Conservation (phyloP, 768 basidiomycete species). For the Stropharia rugosoannulata region DNA sequence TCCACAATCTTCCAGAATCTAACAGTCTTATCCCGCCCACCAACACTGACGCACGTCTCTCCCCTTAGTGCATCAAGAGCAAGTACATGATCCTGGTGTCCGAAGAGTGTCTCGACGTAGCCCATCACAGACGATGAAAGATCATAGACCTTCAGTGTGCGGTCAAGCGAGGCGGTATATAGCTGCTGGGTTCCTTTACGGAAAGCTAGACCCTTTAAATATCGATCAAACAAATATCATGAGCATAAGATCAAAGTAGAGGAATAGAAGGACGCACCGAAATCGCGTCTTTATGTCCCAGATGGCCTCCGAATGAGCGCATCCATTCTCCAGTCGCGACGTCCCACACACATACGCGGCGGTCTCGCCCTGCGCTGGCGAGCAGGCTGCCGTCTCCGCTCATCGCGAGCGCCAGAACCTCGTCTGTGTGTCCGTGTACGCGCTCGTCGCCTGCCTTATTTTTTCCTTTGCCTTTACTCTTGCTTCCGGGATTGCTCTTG, state of each 20-base stretch:
- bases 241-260: not conserved
- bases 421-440: slow-evolving; percentile 79
- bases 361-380: slow-evolving; percentile 86
- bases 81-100: slow-evolving; percentile 89
- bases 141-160: slow-evolving; percentile 89
- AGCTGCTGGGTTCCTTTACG: slow-evolving; percentile 75
- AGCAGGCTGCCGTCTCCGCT: slow-evolving; percentile 85
- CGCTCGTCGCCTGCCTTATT: slow-evolving; percentile 45
- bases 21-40: slow-evolving; percentile 87
- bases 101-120: slow-evolving; percentile 95
- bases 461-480: slow-evolving; percentile 51
- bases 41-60: slow-evolving; percentile 85
- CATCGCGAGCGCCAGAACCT: slow-evolving; percentile 80
- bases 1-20: slow-evolving; percentile 97
- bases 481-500: not conserved
- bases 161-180: slow-evolving; percentile 79
- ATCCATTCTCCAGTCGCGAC: slow-evolving; percentile 73
- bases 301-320: slow-evolving; percentile 77
- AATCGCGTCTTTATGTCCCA: slow-evolving; percentile 52
- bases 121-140: slow-evolving; percentile 71
- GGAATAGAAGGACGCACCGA: slow-evolving; percentile 25
- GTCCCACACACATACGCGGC: slow-evolving; percentile 85
- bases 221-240: too few relatives aligned
- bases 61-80: slow-evolving; percentile 77
- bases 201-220: slow-evolving; percentile 62